A percentile compares a stretch with the other conserved stretches of the same genome.
Conservation (phyloP, 2,329 filamentous ascomycete genomes). For the Arachnopeziza araneosa region DNA sequence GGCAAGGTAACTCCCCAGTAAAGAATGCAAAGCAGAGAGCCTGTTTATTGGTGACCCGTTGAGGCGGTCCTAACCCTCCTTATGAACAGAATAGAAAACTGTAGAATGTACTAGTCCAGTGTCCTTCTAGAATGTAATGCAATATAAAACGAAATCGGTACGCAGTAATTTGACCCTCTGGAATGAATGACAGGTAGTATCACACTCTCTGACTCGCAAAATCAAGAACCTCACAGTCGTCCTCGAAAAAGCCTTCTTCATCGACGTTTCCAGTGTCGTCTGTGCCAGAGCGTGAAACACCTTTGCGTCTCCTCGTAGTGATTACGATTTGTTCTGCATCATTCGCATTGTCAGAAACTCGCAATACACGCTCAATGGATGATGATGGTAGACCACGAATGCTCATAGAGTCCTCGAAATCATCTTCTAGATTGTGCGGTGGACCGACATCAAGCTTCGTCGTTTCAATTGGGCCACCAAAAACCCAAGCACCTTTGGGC, state of each 20-base stretch:
- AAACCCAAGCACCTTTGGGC: conserved; percentile 45
- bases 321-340: conserved; percentile 71
- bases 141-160: not conserved
- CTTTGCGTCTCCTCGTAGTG: conserved; percentile 68
- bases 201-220: conserved; percentile 69
- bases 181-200: conserved; percentile 8
- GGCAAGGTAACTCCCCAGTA: not conserved
- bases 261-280: conserved; percentile 47
- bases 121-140: conserved; percentile 9
- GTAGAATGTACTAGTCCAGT: conserved; percentile 10
- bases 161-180: not conserved
- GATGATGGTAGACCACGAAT: conserved; percentile 56
- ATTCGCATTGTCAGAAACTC: conserved; percentile 44
- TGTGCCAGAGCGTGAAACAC: conserved; percentile 41
- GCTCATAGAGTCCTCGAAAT: conserved; percentile 42
- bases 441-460: conserved; percentile 50
- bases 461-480: conserved; percentile 49
- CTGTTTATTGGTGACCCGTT: conserved; percentile 12
- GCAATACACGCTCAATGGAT: conserved; percentile 58
- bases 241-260: conserved; percentile 79
- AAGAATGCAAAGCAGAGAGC: conserved; percentile 1
- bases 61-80: conserved; percentile 10
- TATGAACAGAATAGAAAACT: conserved; percentile 12
- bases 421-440: conserved; percentile 43
- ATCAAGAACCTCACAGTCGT: conserved; percentile 86